phyloP scores from a whole-genome alignment of 345 rosid species.

The Populus ilicifolia region DNA sequence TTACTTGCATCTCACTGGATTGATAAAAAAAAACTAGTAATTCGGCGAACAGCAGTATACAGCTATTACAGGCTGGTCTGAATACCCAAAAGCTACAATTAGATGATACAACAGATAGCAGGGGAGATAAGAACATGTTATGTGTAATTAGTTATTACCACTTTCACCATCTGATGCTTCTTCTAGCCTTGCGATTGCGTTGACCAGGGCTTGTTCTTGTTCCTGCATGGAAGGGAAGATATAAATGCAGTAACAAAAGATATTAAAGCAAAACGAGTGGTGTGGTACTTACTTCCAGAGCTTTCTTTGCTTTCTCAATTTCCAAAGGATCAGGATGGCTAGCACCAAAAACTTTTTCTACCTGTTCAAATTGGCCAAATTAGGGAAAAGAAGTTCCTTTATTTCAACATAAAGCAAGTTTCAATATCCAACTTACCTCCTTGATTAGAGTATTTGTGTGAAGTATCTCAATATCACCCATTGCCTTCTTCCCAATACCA shows the following conservation, averaged over 20 bases:
- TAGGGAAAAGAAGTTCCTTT: constrained; percentile 4
- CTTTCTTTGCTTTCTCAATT: constrained; percentile 86
- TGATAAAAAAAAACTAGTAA: constrained; percentile 4
- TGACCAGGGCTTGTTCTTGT: constrained; percentile 82
- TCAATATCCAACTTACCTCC: constrained; percentile 52
- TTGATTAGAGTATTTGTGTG: constrained; percentile 81
- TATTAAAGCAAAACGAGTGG: background rate
- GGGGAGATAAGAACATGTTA: constrained; percentile 36
- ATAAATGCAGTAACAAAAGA: background rate
- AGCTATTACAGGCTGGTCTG: constrained; percentile 23
- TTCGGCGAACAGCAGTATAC: constrained; percentile 21
- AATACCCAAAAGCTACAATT: constrained; percentile 28
- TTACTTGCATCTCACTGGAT: background rate
- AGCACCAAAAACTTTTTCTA: constrained; percentile 72
- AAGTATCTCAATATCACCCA: constrained; percentile 84
- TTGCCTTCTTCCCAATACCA: constrained; percentile 69
- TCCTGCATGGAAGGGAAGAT: constrained; percentile 45
- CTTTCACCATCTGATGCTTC: constrained; percentile 97
- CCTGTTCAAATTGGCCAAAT: constrained; percentile 42
- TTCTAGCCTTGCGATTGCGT: constrained; percentile 87
- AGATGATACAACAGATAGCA: constrained; percentile 28
- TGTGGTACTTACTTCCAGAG: constrained; percentile 52
- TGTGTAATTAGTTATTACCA: constrained; percentile 73
- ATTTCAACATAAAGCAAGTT: background rate
- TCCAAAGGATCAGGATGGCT: constrained; percentile 62